A percentile compares a stretch with the other conserved stretches of the same genome.
phyloP scores from a whole-genome alignment of 768 basidiomycete species.

The Pisolithus microcarpus region DNA sequence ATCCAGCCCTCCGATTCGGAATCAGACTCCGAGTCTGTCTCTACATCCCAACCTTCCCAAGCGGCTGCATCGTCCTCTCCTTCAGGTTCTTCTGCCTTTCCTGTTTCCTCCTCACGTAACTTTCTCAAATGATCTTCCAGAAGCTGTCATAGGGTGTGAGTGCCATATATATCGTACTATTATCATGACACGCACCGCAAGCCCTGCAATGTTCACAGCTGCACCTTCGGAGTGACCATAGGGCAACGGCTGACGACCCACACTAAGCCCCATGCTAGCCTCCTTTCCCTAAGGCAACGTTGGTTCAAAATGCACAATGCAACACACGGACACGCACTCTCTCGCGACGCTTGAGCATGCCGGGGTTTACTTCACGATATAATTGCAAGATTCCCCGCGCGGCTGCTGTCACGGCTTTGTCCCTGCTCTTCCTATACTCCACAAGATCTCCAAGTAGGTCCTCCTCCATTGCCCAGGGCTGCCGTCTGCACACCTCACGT shows the following conservation, averaged over 20 bases:
- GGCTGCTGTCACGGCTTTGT: constrained; percentile 88
- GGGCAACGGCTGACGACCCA: constrained; percentile 59
- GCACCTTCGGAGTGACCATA: constrained; percentile 76
- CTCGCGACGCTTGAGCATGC: constrained; percentile 82
- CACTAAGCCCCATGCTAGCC: constrained; percentile 68
- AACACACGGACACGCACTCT: constrained; percentile 42
- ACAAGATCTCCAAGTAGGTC: constrained; percentile 88
- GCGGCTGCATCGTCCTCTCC: constrained; percentile 61
- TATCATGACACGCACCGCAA: constrained; percentile 50
- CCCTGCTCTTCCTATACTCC: constrained; percentile 91
- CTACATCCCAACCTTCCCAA: constrained; percentile 89
- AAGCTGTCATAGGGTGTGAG: constrained; percentile 42
- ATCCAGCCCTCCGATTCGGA: constrained; percentile 72
- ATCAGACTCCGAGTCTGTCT: constrained; percentile 55
- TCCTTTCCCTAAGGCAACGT: constrained; percentile 66
- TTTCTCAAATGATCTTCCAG: constrained; percentile 81
- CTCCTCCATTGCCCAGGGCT: constrained; percentile 97
- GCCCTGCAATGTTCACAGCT: constrained; percentile 82
- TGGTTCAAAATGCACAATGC: constrained; percentile 7
- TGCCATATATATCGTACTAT: not conserved
- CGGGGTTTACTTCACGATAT: constrained; percentile 94
- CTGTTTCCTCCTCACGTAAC: constrained; percentile 54
- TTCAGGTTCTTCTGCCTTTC: constrained; percentile 48
- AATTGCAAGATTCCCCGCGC: constrained; percentile 81
- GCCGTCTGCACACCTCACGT: constrained; percentile 86